Percentiles rank a stretch among this genome's conserved stretches.
Conservation (phyloP, 305 asterid species). For the Andrographis paniculata region DNA sequence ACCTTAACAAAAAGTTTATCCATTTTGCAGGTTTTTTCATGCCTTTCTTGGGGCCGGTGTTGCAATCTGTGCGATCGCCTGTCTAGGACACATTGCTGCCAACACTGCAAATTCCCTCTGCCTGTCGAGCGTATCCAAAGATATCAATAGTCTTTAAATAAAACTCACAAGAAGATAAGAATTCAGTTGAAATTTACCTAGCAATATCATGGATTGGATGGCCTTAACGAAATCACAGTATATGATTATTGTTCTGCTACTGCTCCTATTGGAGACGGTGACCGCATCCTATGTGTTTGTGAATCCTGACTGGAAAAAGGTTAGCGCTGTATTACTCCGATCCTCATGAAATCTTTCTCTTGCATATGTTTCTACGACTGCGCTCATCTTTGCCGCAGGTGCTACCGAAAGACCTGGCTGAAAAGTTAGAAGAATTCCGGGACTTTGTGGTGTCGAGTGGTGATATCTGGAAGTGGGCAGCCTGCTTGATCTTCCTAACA, state of each 20-base stretch:
- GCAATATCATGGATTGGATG: background rate
- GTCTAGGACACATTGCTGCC: slow-evolving; percentile 54
- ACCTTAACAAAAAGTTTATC: too few species aligned
- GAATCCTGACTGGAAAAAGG: slow-evolving; percentile 46
- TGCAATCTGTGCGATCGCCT: slow-evolving; percentile 40
- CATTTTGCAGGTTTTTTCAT: slow-evolving; percentile 45
- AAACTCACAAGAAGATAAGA: too few species aligned
- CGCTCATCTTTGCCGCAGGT: slow-evolving; percentile 25
- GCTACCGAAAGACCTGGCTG: slow-evolving; percentile 22
- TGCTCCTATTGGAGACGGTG: slow-evolving; percentile 35
- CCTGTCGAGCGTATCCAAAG: slow-evolving; percentile 46
- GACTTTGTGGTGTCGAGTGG: slow-evolving; percentile 30
- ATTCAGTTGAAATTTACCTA: background rate
- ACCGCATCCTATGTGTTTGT: slow-evolving; percentile 32
- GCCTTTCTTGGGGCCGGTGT: slow-evolving; percentile 47
- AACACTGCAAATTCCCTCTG: slow-evolving; percentile 28
- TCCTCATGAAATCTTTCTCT: background rate
- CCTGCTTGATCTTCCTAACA: slow-evolving; percentile 27
- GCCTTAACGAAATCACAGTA: slow-evolving; percentile 47
- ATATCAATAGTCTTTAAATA: background rate
- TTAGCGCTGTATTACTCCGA: too few species aligned
- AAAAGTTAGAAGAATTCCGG: slow-evolving; percentile 31
- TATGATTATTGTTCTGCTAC: slow-evolving; percentile 27
- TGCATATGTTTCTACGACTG: background rate
- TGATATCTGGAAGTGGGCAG: slow-evolving; percentile 28